Conservation (phyloP, 371 early-diverging fungal species). For the Conidiobolus incongruus region DNA sequence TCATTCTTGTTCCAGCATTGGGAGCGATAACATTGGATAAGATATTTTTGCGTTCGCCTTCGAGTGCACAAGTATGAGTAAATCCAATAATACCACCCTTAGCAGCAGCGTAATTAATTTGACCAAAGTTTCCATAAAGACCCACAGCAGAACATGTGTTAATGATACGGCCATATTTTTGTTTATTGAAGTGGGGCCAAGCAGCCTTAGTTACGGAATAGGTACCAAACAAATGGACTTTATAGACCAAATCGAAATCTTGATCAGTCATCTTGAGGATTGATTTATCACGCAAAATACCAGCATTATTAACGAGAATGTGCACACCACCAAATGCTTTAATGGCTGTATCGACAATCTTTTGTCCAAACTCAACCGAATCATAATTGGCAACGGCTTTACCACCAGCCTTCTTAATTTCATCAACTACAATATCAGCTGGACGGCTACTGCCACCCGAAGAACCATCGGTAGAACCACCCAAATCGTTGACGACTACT, state of each 20-base stretch:
- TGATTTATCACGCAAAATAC: slow-evolving; percentile 85
- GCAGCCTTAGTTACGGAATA: slow-evolving; percentile 93
- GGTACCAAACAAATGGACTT: slow-evolving; percentile 83
- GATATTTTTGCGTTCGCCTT: slow-evolving; percentile 87
- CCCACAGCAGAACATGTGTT: slow-evolving; percentile 87
- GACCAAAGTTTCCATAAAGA: slow-evolving; percentile 97
- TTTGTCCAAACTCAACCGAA: slow-evolving; percentile 89
- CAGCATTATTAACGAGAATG: slow-evolving; percentile 95
- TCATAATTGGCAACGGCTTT: slow-evolving; percentile 94
- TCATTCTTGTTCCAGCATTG: slow-evolving; percentile 92
- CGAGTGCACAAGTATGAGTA: slow-evolving; percentile 73
- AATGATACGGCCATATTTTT: slow-evolving; percentile 74
- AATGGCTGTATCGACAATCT: slow-evolving; percentile 89
- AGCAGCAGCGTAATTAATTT: slow-evolving; percentile 84
- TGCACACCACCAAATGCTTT: slow-evolving; percentile 88
- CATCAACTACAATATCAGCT: slow-evolving; percentile 88
- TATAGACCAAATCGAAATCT: slow-evolving; percentile 87
- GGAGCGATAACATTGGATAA: slow-evolving; percentile 91
- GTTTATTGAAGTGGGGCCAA: slow-evolving; percentile 87
- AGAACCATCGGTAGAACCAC: slow-evolving; percentile 20
- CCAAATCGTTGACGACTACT: slow-evolving; percentile 81
- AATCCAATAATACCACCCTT: slow-evolving; percentile 87
- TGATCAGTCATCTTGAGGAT: slow-evolving; percentile 87
- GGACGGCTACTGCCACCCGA: slow-evolving; percentile 37
- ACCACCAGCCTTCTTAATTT: slow-evolving; percentile 78